Percentiles rank a stretch among this genome's conserved stretches.
Conservation (phyloP, 2,329 filamentous ascomycete species). For the Fusarium multiceps region DNA sequence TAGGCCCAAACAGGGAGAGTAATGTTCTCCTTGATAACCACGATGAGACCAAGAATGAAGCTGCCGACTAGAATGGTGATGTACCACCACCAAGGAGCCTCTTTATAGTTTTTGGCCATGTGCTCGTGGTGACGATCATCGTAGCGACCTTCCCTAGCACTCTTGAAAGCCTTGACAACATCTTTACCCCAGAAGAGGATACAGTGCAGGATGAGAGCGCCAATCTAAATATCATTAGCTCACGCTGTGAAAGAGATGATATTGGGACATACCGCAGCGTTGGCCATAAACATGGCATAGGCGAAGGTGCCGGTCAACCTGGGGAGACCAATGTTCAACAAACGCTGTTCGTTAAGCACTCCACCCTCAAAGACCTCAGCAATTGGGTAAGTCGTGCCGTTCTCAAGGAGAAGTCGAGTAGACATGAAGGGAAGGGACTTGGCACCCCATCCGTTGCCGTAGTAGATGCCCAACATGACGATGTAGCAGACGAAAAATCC, state of each 20-base stretch:
- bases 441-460: slow-evolving; percentile 60
- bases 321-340: slow-evolving; percentile 59
- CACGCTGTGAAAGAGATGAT: accelerated
- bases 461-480: slow-evolving; percentile 64
- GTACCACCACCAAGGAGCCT: slow-evolving; percentile 63
- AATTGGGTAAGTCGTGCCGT: slow-evolving; percentile 56
- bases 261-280: slow-evolving; percentile 61
- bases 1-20: slow-evolving; percentile 62
- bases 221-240: slow-evolving; percentile 56
- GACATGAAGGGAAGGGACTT: slow-evolving; percentile 66
- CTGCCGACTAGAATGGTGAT: slow-evolving; percentile 54
- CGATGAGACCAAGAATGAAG: slow-evolving; percentile 60
- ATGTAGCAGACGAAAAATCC: slow-evolving; percentile 62
- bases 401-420: slow-evolving; percentile 55
- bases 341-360: slow-evolving; percentile 54
- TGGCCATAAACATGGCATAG: slow-evolving; percentile 66
- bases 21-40: slow-evolving; percentile 58
- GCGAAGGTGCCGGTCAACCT: slow-evolving; percentile 62
- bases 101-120: slow-evolving; percentile 65
- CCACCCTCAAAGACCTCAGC: slow-evolving; percentile 54
- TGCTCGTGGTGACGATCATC: slow-evolving; percentile 64
- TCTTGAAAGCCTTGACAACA: slow-evolving; percentile 59
- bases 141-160: slow-evolving; percentile 55
- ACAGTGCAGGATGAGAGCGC: slow-evolving; percentile 64
- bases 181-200: slow-evolving; percentile 67